Base-by-base conservation (phyloP, 805 yeast species). In the Monosporozyma aerobia region DNA sequence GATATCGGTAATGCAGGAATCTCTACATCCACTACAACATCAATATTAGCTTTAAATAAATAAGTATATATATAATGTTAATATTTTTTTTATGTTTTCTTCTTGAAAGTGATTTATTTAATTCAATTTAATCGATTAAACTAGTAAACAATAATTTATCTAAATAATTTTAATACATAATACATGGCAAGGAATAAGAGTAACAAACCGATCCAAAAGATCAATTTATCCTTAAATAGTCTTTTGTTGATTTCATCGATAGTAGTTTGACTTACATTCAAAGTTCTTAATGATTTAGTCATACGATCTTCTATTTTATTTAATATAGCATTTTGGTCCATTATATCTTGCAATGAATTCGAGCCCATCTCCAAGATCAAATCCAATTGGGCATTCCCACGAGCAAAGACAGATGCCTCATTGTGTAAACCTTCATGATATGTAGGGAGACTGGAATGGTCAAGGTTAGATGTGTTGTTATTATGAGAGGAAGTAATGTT, bases 311-410 rank as follows among this genome's bases (percentile, higher is more conserved):
- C 88, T 32, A 92, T 75, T 54, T 74, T 73, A 53, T 77, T 72
- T 53, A 92, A 74, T 30, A 83, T 76, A 61, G 83, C 85, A 67
- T 88, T 87, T 65, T 94, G 97, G 47, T 85, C 90, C 19, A 86
- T 85, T 23, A 94, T 73, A 63, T 90, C 96, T 49, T 87, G 95
- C 57, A 89, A 79, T 1, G 96, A 88, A 48, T 78, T 77, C 55
- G 85, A 80, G 2, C 97, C 98, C 84, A 88, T 85, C 62, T 87
- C 97, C 44, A 94, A 68, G 44, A 94, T 88, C 57, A 87, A 89
- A 65, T 94, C 99, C 55, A 94, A 72, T 64, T 88, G 96, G 51
- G 82, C 82, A 44, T 86, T 82, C 0, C 96, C 90, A 53, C 87
- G 73, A 33, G 77, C 76, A 39, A 86, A 70, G 7, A 80, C 77